Base-by-base conservation (phyloP, 331 rosid genomes). In the Acacia concinna region DNA sequence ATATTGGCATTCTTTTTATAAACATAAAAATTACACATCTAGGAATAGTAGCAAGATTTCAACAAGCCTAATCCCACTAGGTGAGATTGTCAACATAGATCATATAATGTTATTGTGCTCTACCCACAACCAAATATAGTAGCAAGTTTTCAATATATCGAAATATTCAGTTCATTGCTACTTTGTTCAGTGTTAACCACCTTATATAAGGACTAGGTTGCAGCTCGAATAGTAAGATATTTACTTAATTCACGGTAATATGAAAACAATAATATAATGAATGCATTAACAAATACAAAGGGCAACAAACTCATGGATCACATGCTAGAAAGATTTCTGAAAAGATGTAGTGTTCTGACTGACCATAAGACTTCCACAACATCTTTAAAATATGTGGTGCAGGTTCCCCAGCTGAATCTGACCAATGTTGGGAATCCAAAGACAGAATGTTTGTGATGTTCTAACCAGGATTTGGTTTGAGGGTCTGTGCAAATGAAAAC, bases 361-460 rank as follows among this genome's bases (percentile, higher is more conserved):
- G 82, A 93, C 98, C 98, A 94, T 74, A 82, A 73, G 78, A 94
- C 98, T 86, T 94, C 93, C 2, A 74, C 97, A 9, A 74, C 57
- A 80, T 85, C 89, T 84, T 94, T 94, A 78, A 88, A 84, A 79
- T 88, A 92, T 18, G 96, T 68, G 81, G 78, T 91, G 89, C 98
- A 94, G 70, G 98, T 94, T 54, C 91, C 97, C 98, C 98, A 94
- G 84, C 98, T 94, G 86, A 94, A 92, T 51, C 98, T 93, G 30
- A 92, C 98, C 85, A 94, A 76, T 41, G 96, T 18, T 30, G 98
- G 98, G 79, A 92, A 94, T 68, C 97, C 98, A 85, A 94, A 94
- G 76, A 94, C 77, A 13, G 85, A 66, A 79, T 94, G 97, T 54
- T 86, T 92, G 86, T 94, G 97, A 56, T 86, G 67, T 81, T 85